Evolutionary conservation across 306 rosid species (phyloP).

Genomic region (Quercus bicolor): DNA sequence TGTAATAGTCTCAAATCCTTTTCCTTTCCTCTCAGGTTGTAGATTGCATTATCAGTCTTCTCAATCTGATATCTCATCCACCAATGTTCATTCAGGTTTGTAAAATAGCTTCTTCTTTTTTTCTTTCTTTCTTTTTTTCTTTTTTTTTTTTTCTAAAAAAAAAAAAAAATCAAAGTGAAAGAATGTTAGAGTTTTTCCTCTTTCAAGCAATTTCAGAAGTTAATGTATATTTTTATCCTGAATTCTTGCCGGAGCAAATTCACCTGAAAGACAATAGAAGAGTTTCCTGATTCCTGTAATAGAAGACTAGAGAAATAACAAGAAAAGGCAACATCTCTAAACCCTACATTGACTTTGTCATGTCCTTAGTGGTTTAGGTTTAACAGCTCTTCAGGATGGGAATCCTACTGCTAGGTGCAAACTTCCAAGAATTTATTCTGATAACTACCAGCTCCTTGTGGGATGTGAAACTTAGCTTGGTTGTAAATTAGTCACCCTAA

Average conservation of each 20-base stretch:
- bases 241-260: not conserved
- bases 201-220: not conserved
- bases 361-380: not conserved
- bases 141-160: too few species aligned
- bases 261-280: not conserved
- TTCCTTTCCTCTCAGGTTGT: slow-evolving; percentile 3
- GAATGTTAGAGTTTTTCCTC: not conserved
- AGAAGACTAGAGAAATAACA: too few species aligned
- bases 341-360: not conserved
- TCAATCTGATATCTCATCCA: slow-evolving; percentile 10
- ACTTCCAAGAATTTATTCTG: too few species aligned
- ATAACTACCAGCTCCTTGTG: too few species aligned
- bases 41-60: slow-evolving; percentile 4
- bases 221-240: not conserved
- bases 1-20: not conserved
- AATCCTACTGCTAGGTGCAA: too few species aligned
- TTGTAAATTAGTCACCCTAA: too few species aligned
- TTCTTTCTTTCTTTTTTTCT: too few species aligned
- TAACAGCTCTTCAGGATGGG: too few species aligned
- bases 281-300: not conserved
- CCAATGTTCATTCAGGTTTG: slow-evolving; percentile 42
- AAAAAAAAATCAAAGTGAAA: not conserved
- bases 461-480: too few species aligned
- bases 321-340: not conserved
- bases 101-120: not conserved